Conservation (phyloP, 169 alveolate species). For the Condylostoma magnum region DNA sequence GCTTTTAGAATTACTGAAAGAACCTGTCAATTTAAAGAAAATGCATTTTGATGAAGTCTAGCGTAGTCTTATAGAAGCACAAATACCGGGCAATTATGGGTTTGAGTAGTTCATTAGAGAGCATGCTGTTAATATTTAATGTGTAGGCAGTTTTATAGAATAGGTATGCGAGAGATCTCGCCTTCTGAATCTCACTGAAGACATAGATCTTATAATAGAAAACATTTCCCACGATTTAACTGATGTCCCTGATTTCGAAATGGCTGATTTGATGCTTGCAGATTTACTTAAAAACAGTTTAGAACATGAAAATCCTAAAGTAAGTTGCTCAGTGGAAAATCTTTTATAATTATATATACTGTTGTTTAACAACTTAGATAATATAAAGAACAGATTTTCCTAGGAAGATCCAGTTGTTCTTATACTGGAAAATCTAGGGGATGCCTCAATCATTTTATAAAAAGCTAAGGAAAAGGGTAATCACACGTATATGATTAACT, state of each 20-base stretch:
- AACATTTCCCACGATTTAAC: conserved; percentile 7
- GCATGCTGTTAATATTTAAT: not conserved
- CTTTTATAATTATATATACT: not conserved
- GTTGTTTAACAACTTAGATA: not conserved
- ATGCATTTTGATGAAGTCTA: conserved; percentile 1
- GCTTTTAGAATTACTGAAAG: conserved; percentile 1
- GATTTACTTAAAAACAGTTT: not conserved
- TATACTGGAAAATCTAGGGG: conserved; percentile 11
- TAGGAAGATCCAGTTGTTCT: conserved; percentile 22
- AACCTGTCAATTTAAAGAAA: conserved; percentile 19
- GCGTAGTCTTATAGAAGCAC: not conserved
- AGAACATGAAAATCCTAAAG: conserved; percentile 1
- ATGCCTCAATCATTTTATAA: not conserved
- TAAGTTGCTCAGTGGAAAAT: not conserved
- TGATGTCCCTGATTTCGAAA: conserved; percentile 21
- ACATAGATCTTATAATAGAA: not conserved
- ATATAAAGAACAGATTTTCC: not conserved
- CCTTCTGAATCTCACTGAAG: not conserved
- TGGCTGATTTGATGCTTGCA: conserved; percentile 20
- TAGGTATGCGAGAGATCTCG: conserved; percentile 4
- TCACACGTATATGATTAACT: not conserved
- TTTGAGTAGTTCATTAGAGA: conserved; percentile 2
- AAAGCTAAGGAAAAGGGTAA: conserved; percentile 1
- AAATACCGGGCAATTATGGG: not conserved
- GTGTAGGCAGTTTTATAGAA: conserved; percentile 6